Evolutionary conservation across 257 asterid genomes (phyloP).

Genomic region (Fraxinus quadrangulata): DNA sequence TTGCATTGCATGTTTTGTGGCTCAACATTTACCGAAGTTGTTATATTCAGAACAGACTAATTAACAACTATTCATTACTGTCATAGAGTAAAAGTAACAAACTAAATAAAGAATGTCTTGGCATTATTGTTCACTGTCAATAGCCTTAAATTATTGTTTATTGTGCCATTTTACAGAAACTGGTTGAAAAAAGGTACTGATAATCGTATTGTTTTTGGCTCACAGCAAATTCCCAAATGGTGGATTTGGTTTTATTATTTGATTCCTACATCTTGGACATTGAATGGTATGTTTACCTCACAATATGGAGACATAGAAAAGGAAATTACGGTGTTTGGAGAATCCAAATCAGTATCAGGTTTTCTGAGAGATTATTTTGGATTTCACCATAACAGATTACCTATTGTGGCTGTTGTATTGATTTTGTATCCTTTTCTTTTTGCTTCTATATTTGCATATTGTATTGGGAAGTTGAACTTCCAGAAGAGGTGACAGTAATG

Average conservation of each 20-base stretch:
- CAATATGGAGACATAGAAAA: slow-evolving; percentile 55
- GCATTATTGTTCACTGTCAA: background rate
- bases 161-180: background rate
- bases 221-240: slow-evolving; percentile 66
- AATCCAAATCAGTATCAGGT: slow-evolving; percentile 38
- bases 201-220: background rate
- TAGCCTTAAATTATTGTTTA: background rate
- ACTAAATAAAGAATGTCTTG: background rate
- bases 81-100: background rate
- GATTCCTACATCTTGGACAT: slow-evolving; percentile 61
- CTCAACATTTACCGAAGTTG: background rate
- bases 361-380: slow-evolving; percentile 60
- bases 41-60: background rate
- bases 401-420: slow-evolving; percentile 55
- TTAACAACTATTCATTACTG: background rate
- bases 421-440: slow-evolving; percentile 43
- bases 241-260: slow-evolving; percentile 57
- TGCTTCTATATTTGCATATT: slow-evolving; percentile 49
- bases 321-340: slow-evolving; percentile 49
- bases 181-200: background rate
- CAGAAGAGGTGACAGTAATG: slow-evolving; percentile 45
- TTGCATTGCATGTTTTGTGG: background rate
- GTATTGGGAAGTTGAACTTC: slow-evolving; percentile 54
- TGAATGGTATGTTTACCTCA: slow-evolving; percentile 55
- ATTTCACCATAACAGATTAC: slow-evolving; percentile 43